A percentile compares a stretch with the other conserved stretches of the same genome.
phyloP scores from a whole-genome alignment of 1,284 basidiomycete genomes.

The Sphagnurus paluster region DNA sequence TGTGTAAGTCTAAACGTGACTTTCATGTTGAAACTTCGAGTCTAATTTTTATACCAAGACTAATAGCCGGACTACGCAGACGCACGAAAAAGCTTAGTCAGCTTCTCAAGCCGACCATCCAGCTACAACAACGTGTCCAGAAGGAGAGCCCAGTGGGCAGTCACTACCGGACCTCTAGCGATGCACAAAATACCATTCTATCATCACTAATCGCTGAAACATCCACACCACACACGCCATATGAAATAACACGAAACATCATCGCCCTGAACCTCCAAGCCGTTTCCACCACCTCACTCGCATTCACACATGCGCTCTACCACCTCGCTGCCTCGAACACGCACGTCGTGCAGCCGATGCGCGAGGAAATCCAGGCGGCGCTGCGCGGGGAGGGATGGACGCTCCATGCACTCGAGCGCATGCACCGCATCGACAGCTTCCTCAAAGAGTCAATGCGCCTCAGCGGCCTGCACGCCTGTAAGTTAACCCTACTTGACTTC shows the following conservation, averaged over 20 bases:
- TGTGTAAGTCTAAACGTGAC: constrained; percentile 4
- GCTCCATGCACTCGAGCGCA: constrained; percentile 29
- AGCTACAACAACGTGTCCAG: not conserved
- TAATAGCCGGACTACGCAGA: constrained; percentile 4
- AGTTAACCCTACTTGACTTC: constrained; percentile 4
- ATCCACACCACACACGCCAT: constrained; percentile 1
- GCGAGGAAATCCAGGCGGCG: constrained; percentile 39
- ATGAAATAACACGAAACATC: constrained; percentile 21
- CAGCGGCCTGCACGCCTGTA: constrained; percentile 15
- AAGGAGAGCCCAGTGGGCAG: constrained; percentile 6
- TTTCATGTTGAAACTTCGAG: not conserved
- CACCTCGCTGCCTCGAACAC: constrained; percentile 5
- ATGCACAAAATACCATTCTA: constrained; percentile 11
- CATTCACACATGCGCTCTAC: constrained; percentile 13
- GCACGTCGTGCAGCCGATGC: constrained; percentile 29
- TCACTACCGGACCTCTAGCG: too few species aligned
- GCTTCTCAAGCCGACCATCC: constrained; percentile 4
- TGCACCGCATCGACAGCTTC: constrained; percentile 31
- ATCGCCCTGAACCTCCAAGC: constrained; percentile 30
- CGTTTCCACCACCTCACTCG: constrained; percentile 27
- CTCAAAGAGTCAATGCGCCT: constrained; percentile 32
- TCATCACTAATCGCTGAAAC: constrained; percentile 1
- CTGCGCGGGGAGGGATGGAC: constrained; percentile 41
- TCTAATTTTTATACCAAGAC: not conserved
- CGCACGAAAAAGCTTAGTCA: constrained; percentile 3